Evolutionary conservation across 2,329 filamentous ascomycete genomes (phyloP), one percentile per base, ranked within the genome.

Genomic region (Fusarium keratoplasticum): DNA sequence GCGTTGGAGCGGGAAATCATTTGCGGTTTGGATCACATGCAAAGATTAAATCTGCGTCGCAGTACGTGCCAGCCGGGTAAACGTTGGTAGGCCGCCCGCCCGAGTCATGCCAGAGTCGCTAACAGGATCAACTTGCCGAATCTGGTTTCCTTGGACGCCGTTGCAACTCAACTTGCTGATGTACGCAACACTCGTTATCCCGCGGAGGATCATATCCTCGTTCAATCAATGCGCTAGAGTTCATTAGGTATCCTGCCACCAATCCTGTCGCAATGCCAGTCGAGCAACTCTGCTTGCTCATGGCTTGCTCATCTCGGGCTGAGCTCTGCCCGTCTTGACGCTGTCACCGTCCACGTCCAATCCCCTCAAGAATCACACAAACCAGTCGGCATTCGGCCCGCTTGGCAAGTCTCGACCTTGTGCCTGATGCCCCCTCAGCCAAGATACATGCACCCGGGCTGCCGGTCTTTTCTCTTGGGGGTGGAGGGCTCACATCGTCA

Each of bases 21-120:
- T 64, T 63, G 64, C 62, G 42, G 55, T 68, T 68, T 64, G 64
- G 47, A 69, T 78, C 76, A 78, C 76, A 78, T 78, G 76, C 73
- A 69, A 78, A 74, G 63, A 61, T 61, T 25, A 55, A 31, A 31
- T 52, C 47, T 61, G 38, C 38, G 22, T 29, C 29, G 25, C 25
- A 18, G 44, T 55, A 14, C 42, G 25, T 40, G 22, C 42, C 42
- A 18, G 42, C 42, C 61, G 27, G 72, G 72, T 75, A 60, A 67
- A 58, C 5, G 27, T 35, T 75, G 72, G 64, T 75, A 75, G 63
- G 54, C 72, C 63, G 60, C 55, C 31, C 69, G 29, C 72, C 52
- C 50, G 72, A 73, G 72, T 75, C 72, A 75, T 72, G 66, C 29
- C 11, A 58, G 47, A 31, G 57, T 31, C 58, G 64, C 72, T 75